phyloP scores from a whole-genome alignment of 169 alveolate species.

The Eimeria praecox region DNA sequence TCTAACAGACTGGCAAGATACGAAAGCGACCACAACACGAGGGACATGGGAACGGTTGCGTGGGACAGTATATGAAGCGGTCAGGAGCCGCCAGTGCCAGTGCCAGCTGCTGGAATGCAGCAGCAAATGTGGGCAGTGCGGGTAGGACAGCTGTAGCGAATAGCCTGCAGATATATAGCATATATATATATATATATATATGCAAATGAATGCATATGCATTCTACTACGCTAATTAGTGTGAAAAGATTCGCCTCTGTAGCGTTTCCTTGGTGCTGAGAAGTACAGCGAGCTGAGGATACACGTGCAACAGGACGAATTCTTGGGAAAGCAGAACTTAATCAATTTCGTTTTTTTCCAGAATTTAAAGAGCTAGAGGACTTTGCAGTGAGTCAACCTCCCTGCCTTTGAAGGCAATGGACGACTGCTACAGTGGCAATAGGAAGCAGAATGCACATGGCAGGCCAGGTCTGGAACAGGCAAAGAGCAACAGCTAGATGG shows the following conservation, averaged over 20 bases:
- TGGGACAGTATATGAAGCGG: background rate
- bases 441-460: background rate
- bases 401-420: background rate
- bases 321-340: background rate
- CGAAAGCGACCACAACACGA: background rate
- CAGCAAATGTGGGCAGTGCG: background rate
- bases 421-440: background rate
- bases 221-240: background rate
- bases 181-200: background rate
- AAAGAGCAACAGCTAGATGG: background rate
- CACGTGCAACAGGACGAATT: background rate
- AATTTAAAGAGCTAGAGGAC: background rate
- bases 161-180: background rate
- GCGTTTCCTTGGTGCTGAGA: background rate
- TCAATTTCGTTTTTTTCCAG: background rate
- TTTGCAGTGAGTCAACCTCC: background rate
- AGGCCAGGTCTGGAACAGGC: background rate
- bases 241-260: background rate
- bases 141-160: background rate
- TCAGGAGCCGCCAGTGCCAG: background rate
- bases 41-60: too few species aligned
- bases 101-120: background rate
- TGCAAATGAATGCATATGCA: background rate
- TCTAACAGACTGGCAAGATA: background rate
- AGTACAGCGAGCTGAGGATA: background rate